A percentile compares a stretch with the other conserved stretches of the same genome.
Conservation (phyloP, 257 asterid species). For the Osmanthus fragrans region DNA sequence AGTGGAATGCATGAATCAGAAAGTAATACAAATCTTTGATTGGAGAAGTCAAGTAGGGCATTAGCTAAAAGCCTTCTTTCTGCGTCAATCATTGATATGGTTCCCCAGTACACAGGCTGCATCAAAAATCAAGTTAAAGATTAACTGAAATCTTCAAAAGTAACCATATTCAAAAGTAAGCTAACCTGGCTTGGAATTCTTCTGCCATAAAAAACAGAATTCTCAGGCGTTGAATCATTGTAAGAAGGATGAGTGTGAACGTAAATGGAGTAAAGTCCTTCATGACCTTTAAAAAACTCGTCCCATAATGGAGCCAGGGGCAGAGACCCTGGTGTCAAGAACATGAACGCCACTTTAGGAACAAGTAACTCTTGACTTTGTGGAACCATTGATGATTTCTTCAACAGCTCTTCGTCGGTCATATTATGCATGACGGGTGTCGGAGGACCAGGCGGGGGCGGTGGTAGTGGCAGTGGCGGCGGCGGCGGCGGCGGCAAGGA, state of each 20-base stretch:
- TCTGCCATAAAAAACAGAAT: constrained; percentile 49
- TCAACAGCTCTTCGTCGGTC: constrained; percentile 41
- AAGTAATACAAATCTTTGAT: constrained; percentile 31
- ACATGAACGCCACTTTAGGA: constrained; percentile 65
- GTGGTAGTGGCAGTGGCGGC: neutral
- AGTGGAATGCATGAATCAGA: constrained; percentile 79
- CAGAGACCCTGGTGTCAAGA: constrained; percentile 64
- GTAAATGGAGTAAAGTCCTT: constrained; percentile 54
- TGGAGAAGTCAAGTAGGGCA: constrained; percentile 28
- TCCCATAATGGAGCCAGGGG: constrained; percentile 71
- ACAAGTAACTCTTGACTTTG: constrained; percentile 17
- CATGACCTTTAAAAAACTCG: constrained; percentile 48
- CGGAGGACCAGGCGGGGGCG: neutral
- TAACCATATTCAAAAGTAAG: neutral
- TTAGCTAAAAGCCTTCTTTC: constrained; percentile 51
- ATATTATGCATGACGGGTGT: constrained; percentile 39
- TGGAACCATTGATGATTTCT: constrained; percentile 29
- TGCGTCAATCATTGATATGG: constrained; percentile 52
- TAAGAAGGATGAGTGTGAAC: constrained; percentile 63
- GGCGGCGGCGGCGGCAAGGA: neutral
- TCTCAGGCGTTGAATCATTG: constrained; percentile 40
- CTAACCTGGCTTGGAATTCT: constrained; percentile 66
- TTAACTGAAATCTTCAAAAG: too few relatives aligned
- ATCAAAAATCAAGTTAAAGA: neutral
- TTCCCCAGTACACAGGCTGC: constrained; percentile 71